phyloP scores from a whole-genome alignment of 495 filamentous ascomycete genomes.

The Hypoxylon subgilvum region DNA sequence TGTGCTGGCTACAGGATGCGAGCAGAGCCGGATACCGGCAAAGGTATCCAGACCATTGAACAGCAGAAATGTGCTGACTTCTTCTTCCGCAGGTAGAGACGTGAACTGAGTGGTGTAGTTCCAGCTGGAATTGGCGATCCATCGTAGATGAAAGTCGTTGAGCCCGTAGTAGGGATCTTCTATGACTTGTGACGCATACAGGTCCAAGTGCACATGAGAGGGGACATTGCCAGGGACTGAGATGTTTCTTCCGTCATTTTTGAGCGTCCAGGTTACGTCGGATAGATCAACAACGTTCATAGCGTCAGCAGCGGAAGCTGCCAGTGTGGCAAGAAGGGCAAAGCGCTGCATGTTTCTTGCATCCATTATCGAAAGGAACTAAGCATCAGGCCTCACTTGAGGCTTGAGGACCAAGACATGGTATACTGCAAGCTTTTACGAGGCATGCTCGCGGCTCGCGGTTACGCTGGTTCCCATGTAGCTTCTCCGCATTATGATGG shows the following conservation, averaged over 20 bases:
- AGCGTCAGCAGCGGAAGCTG: conserved; percentile 9
- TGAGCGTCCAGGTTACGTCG: conserved; percentile 61
- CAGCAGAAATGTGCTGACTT: conserved; percentile 55
- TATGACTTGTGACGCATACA: conserved; percentile 60
- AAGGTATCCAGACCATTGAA: conserved; percentile 75
- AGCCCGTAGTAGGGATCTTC: conserved; percentile 63
- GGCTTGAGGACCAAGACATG: too few species aligned
- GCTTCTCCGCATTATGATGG: too few species aligned
- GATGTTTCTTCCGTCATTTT: conserved; percentile 57
- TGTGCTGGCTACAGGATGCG: conserved; percentile 63
- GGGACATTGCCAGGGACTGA: conserved; percentile 66
- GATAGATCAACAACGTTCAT: conserved; percentile 58
- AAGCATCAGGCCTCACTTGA: background rate
- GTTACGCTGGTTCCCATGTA: too few species aligned
- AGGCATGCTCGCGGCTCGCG: too few species aligned
- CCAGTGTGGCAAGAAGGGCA: background rate
- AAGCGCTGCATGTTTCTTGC: conserved; percentile 8
- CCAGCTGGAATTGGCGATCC: conserved; percentile 67
- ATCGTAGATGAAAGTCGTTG: conserved; percentile 68
- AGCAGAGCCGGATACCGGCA: conserved; percentile 66
- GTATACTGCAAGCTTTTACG: too few species aligned
- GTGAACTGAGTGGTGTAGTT: conserved; percentile 63
- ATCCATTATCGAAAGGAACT: background rate
- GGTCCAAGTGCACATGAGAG: conserved; percentile 68
- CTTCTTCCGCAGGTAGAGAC: conserved; percentile 49